These are phyloP conservation scores for Penicillium decumbens DNA, from an alignment of 2,329 filamentous ascomycete genomes.

Conservation along the genomic window DNA sequence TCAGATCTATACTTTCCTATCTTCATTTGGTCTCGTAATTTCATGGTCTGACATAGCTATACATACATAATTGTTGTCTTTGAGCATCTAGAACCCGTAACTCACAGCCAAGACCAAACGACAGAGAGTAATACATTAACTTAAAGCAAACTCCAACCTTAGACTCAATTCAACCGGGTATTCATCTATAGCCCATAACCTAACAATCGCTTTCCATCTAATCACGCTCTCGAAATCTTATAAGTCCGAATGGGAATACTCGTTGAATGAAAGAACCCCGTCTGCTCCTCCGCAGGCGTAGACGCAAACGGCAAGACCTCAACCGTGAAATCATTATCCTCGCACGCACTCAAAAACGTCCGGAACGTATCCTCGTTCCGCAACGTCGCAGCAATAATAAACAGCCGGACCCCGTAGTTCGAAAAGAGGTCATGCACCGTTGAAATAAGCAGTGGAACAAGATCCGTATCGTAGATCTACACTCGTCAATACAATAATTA, in stretches of 20 bases:
- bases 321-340: conserved; percentile 46
- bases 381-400: conserved; percentile 58
- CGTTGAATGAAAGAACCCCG: conserved; percentile 47
- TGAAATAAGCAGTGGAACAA: conserved; percentile 54
- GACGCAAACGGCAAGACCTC: conserved; percentile 42
- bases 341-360: conserved; percentile 54
- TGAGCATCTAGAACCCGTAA: too few relatives aligned
- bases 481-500: background rate
- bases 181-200: background rate
- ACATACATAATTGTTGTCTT: too few relatives aligned
- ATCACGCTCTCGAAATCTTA: conserved; percentile 22
- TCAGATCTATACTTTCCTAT: too few relatives aligned
- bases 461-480: conserved; percentile 58
- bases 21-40: too few relatives aligned
- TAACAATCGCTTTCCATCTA: background rate
- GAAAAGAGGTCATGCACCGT: conserved; percentile 56
- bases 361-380: conserved; percentile 60
- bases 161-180: background rate
- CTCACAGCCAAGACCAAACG: too few relatives aligned
- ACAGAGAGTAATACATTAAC: background rate
- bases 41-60: too few relatives aligned
- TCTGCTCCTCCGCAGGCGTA: conserved; percentile 42
- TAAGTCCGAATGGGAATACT: conserved; percentile 38
- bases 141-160: background rate
- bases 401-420: conserved; percentile 47